Base-by-base conservation (phyloP, 1,284 basidiomycete species). In the Malassezia nana region DNA sequence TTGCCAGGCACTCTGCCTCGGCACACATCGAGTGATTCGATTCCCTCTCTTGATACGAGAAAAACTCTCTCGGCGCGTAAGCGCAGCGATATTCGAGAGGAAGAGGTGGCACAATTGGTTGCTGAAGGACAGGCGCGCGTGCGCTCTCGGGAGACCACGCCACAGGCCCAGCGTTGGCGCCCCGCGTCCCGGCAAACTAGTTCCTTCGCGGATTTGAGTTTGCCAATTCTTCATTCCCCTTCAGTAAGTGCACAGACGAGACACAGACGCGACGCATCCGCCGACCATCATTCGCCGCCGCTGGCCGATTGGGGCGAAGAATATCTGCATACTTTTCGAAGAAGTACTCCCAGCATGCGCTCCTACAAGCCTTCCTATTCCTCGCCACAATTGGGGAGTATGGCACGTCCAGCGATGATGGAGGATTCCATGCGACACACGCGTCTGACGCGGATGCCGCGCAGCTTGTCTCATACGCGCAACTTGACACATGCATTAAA, bases 21-120 rank as follows among this genome's bases (percentile, higher is more conserved):
- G 35, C 35, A 38, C 20, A 3, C 8, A 18, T 38, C 35, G 8
- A 38, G 35, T 18, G 18, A 38, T 18, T 38, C 35, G 12, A 4
- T 38, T 9, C 12, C n/a, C 16, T 42, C 22, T 12, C 9, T 28
- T 16, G 24, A n/a, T 42, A 18, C 40, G 10, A 42, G 4, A 6
- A 42, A 28, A 42, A 10, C 24, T 6, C n/a, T 24, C 4, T 42
- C 40, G 15, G 2, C n/a, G 26, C 24, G 22, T 13, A 42, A 28
- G 26, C 40, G 40, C 24, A 42, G 40, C n/a, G 40, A 24, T 28
- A 42, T 42, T 26, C 24, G 40, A 26, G 45, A 47, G 16, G 45
- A 22, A 33, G 45, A 47, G 32, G 45, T 47, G 20, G 33, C 33
- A 1, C 18, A 30, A n/a, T 38, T 47, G 15, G 6, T 47, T 9